These are phyloP conservation scores for Populus hybrid DNA, from an alignment of 441 rosid genomes.

Conservation along the genomic window DNA sequence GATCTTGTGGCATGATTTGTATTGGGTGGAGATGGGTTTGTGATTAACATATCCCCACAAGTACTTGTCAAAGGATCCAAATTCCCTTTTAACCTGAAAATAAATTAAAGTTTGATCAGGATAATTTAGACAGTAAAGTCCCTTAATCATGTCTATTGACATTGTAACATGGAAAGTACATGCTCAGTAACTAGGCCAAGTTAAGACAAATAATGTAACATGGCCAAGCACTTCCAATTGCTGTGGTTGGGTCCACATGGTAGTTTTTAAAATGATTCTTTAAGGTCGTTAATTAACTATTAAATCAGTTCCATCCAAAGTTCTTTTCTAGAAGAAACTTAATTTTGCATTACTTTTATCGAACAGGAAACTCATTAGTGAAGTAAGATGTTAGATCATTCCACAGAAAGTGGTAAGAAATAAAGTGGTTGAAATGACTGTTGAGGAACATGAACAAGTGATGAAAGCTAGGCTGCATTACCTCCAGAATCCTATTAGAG, in stretches of 20 bases:
- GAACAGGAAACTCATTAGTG: neutral
- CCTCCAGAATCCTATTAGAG: constrained; percentile 59
- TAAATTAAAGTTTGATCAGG: neutral
- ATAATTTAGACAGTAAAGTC: neutral
- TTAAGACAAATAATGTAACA: neutral
- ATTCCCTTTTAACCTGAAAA: constrained; percentile 47
- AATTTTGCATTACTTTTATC: neutral
- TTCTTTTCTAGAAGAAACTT: neutral
- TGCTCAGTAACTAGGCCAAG: neutral
- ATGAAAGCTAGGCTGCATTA: constrained; percentile 4
- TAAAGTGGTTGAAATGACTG: neutral
- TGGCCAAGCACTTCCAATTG: neutral
- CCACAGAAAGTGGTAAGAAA: neutral
- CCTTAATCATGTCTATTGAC: neutral
- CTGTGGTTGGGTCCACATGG: neutral
- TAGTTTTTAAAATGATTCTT: too few relatives aligned
- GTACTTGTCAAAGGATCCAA: constrained; percentile 62
- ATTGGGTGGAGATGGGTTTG: constrained; percentile 45
- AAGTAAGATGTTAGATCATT: neutral
- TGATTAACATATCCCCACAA: constrained; percentile 64
- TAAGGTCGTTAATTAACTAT: neutral
- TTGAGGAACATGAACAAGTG: neutral
- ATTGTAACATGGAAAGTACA: neutral
- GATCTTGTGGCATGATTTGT: constrained; percentile 55
- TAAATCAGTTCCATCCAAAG: neutral